Conservation (phyloP, 106 monocot genomes). For the Apostasia ramifera region DNA sequence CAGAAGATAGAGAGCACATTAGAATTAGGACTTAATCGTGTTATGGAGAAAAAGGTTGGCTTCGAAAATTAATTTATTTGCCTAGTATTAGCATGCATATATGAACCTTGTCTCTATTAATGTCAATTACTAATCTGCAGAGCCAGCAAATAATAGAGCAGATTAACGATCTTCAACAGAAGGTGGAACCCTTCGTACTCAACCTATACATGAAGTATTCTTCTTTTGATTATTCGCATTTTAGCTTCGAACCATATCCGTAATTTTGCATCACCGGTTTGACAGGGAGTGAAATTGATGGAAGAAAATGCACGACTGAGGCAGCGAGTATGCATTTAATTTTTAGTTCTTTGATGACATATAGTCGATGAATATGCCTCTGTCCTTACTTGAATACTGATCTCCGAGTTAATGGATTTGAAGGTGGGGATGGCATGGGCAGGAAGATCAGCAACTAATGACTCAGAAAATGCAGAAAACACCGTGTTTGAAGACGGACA, state of each 20-base stretch:
- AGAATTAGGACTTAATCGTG: constrained; percentile 31
- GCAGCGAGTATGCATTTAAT: constrained; percentile 20
- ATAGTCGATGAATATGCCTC: background rate
- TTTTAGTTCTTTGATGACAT: background rate
- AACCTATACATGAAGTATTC: too few species aligned
- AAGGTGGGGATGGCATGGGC: constrained; percentile 28
- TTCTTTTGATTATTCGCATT: background rate
- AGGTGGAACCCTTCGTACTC: constrained; percentile 20
- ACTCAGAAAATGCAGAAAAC: constrained; percentile 36
- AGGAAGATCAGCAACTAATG: constrained; percentile 10
- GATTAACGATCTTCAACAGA: constrained; percentile 41
- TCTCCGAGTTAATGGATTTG: constrained; percentile 18
- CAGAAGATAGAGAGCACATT: constrained; percentile 46
- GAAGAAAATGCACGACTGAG: constrained; percentile 53
- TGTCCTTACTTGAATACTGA: background rate
- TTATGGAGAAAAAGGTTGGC: constrained; percentile 41
- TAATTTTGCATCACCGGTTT: background rate
- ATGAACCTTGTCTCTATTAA: background rate
- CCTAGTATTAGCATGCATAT: background rate
- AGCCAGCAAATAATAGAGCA: constrained; percentile 34
- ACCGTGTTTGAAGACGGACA: constrained; percentile 38
- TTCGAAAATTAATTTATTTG: background rate
- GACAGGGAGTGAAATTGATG: constrained; percentile 29
- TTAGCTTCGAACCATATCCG: background rate
- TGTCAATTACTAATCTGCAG: constrained; percentile 11